These are phyloP conservation scores for Gynochthodes officinalis DNA, from an alignment of 257 asterid species.

Conservation along the genomic window DNA sequence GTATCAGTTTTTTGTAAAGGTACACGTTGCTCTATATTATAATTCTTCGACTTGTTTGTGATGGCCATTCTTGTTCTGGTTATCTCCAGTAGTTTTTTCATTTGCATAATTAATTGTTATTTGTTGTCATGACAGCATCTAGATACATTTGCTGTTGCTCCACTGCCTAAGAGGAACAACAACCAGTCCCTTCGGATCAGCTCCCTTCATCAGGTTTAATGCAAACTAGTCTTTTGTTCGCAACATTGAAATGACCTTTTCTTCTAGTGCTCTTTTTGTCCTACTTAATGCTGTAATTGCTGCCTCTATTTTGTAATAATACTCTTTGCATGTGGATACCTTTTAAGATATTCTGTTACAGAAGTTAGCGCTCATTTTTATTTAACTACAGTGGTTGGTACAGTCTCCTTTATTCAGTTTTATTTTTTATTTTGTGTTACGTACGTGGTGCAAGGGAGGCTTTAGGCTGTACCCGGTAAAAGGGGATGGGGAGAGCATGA, in stretches of 20 bases:
- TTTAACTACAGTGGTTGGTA: too few species aligned
- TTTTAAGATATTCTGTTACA: background rate
- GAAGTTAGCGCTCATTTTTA: background rate
- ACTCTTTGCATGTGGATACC: background rate
- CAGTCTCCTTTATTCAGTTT: too few species aligned
- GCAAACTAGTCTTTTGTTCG: background rate
- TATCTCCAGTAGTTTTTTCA: constrained; percentile 3
- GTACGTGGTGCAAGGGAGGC: background rate
- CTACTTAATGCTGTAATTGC: background rate
- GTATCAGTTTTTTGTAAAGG: constrained; percentile 89
- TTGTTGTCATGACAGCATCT: constrained; percentile 56
- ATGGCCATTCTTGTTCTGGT: background rate
- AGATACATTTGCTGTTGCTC: constrained; percentile 65
- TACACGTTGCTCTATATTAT: constrained; percentile 14
- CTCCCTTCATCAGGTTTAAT: constrained; percentile 86
- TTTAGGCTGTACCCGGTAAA: background rate
- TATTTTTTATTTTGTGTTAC: background rate
- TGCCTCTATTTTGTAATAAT: background rate
- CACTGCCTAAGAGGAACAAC: constrained; percentile 69
- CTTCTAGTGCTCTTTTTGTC: background rate
- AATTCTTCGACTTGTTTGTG: constrained; percentile 7
- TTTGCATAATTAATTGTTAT: background rate
- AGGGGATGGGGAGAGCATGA: background rate
- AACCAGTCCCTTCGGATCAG: constrained; percentile 81
- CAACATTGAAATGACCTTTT: background rate